phyloP scores from a whole-genome alignment of 2,329 filamentous ascomycete genomes.

The Paecilomyces variotii region DNA sequence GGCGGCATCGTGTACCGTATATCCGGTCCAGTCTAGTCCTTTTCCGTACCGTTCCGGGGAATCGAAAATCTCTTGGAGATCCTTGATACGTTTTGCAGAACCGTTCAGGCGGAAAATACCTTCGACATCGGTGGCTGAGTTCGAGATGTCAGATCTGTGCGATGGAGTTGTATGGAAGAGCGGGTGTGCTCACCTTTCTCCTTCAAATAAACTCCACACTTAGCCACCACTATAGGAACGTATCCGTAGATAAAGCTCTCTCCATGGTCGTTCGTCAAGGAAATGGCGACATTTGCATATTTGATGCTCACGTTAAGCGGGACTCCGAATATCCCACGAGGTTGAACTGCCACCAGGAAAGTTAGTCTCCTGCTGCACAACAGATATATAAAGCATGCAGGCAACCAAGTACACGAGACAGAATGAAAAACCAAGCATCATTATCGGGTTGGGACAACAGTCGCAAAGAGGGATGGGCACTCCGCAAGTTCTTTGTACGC shows the following conservation, averaged over 20 bases:
- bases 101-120: slow-evolving; percentile 95
- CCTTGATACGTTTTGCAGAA: slow-evolving; percentile 96
- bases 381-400: background rate
- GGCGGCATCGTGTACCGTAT: slow-evolving; percentile 95
- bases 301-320: slow-evolving; percentile 89
- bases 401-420: background rate
- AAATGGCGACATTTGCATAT: slow-evolving; percentile 97
- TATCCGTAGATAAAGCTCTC: slow-evolving; percentile 98
- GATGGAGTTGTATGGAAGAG: background rate
- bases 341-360: slow-evolving; percentile 16
- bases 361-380: background rate
- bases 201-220: slow-evolving; percentile 94
- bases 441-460: background rate
- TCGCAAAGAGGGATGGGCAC: background rate
- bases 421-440: background rate
- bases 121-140: slow-evolving; percentile 78
- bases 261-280: slow-evolving; percentile 82
- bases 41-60: slow-evolving; percentile 94
- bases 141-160: slow-evolving; percentile 16
- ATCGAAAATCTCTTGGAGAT: slow-evolving; percentile 84
- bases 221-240: slow-evolving; percentile 95
- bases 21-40: slow-evolving; percentile 92
- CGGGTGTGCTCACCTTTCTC: slow-evolving; percentile 68
- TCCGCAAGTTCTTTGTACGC: background rate
- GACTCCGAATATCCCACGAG: slow-evolving; percentile 84